Percentiles rank a stretch among this genome's conserved stretches.
Conservation (phyloP, 1,284 basidiomycete species). For the Pseudozyma thailandica region DNA sequence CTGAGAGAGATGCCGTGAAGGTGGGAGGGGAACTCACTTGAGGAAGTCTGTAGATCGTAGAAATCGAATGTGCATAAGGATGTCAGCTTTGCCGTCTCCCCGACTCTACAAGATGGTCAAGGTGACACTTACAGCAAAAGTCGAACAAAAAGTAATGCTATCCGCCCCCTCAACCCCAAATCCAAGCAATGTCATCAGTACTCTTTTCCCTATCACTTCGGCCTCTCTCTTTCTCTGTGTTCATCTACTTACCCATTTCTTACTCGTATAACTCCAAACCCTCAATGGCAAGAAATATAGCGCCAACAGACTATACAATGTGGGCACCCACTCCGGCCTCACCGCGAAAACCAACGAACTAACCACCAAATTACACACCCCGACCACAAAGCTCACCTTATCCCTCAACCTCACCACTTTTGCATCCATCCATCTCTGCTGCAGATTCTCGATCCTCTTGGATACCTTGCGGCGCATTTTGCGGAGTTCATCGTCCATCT, state of each 20-base stretch:
- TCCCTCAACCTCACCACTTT: slow-evolving; percentile 78
- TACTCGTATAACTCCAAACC: slow-evolving; percentile 72
- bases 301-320: slow-evolving; percentile 79
- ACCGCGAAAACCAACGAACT: slow-evolving; percentile 81
- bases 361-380: slow-evolving; percentile 73
- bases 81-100: neutral
- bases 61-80: neutral
- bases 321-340: slow-evolving; percentile 79
- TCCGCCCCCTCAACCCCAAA: no score
- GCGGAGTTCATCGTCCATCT: slow-evolving; percentile 84
- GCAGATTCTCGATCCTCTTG: slow-evolving; percentile 77
- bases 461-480: slow-evolving; percentile 82
- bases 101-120: no score
- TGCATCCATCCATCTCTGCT: slow-evolving; percentile 83
- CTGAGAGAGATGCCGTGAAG: neutral
- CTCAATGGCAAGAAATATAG: slow-evolving; percentile 83
- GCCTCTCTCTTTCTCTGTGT: no score
- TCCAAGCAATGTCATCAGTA: no score
- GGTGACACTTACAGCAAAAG: slow-evolving; percentile 29
- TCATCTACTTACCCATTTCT: slow-evolving; percentile 44
- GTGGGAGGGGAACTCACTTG: slow-evolving; percentile 69
- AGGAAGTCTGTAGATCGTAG: slow-evolving; percentile 71
- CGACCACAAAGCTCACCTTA: slow-evolving; percentile 82
- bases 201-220: no score
- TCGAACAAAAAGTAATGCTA: slow-evolving; percentile 84